Conservation (phyloP, 306 rosid genomes). For the Lathyrus tuberosus region DNA sequence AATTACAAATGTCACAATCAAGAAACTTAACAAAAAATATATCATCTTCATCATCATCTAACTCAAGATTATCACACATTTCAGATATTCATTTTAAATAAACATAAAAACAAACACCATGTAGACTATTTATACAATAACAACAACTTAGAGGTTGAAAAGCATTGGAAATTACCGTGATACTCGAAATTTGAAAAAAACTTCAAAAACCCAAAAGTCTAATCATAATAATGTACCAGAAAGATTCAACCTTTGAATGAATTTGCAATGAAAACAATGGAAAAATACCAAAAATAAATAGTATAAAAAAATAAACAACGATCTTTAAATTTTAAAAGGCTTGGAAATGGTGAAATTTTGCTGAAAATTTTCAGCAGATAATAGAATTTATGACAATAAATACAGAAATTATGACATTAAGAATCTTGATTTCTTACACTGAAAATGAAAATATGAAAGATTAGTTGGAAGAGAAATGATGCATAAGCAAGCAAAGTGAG, state of each 20-base stretch:
- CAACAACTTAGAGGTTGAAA: constrained; percentile 8
- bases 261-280: constrained; percentile 33
- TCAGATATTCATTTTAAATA: constrained; percentile 12
- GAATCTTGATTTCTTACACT: constrained; percentile 25
- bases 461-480: constrained; percentile 52
- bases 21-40: not conserved
- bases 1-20: constrained; percentile 10
- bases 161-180: constrained; percentile 39
- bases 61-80: constrained; percentile 18
- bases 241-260: constrained; percentile 30
- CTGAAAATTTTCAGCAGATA: not conserved
- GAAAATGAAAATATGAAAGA: constrained; percentile 41
- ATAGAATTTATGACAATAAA: constrained; percentile 13
- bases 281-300: not conserved
- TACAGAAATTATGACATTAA: constrained; percentile 15
- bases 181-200: constrained; percentile 17
- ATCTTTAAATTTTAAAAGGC: not conserved
- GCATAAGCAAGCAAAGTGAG: constrained; percentile 44
- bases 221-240: constrained; percentile 37
- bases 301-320: not conserved
- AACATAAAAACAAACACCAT: constrained; percentile 11
- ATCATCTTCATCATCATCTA: constrained; percentile 21
- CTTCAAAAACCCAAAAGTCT: not conserved
- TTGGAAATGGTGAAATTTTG: not conserved
- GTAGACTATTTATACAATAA: constrained; percentile 39